Base-by-base conservation (phyloP, 495 filamentous ascomycete genomes). In the Lasiosphaeria hispida region DNA sequence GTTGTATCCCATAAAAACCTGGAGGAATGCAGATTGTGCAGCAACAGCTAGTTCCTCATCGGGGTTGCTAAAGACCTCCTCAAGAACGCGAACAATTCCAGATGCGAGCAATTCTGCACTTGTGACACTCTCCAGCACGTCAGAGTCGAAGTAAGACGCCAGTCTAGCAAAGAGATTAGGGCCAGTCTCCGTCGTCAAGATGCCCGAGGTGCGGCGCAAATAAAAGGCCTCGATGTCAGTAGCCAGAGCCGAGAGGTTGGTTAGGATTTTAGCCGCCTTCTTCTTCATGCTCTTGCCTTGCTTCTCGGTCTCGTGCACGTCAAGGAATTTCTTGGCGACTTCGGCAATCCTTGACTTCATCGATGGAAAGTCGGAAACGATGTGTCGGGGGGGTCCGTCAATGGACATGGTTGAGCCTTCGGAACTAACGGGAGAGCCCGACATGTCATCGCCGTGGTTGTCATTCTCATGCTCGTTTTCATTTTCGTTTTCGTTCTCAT, bases 51-150 rank as follows among this genome's bases (percentile, higher is more conserved):
- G 61, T 13, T 72, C 64, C 53, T 80, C 75, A 57, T 83, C 81
- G 0, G 81, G 79, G 61, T 89, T 87, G 61, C 83, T 87, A 62
- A 99, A 92, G 19, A 96, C 82, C 23, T 89, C 81, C 18, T 97
- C 80, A 17, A 99, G 76, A 10, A 89, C 85, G 36, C 89, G 81
- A 23, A 97, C 91, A 53, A 99, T 84, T 18, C 90, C 88, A 7
- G 95, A 97, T 52, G 87, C 90, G 11, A 97, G 83, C 23, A 99
- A 73, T 65, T 99, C 95, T 13, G 92, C 90, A 71, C 95, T 99
- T n/a, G 95, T 97, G 36, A 97, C 92, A 53, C 91, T 96, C 69
- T 96, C 87, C 58, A 97, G 68, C 18, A 84, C 78, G 70, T 96
- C 89, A 2, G 87, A 86, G 56, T 94, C 87, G 68, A 99, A 99